Percentiles rank a stretch among this genome's conserved stretches.
Conservation (phyloP, 2,329 filamentous ascomycete genomes). For the Trichoderma sp. region DNA sequence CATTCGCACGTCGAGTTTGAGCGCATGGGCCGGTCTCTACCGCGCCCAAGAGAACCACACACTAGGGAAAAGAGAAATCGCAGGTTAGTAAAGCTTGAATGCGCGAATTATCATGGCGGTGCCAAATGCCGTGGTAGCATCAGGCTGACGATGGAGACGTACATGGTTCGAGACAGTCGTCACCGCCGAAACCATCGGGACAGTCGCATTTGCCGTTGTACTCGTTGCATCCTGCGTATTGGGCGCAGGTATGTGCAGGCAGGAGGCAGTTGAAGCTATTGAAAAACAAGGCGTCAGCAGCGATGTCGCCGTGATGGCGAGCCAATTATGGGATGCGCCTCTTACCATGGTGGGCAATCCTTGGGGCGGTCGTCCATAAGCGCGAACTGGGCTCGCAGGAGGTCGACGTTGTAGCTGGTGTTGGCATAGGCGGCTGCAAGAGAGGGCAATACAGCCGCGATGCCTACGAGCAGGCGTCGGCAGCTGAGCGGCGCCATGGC, state of each 20-base stretch:
- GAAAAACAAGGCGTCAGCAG: constrained; percentile 24
- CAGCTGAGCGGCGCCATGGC: constrained; percentile 40
- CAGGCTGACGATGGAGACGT: constrained; percentile 31
- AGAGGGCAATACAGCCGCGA: constrained; percentile 40
- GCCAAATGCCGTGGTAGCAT: not conserved
- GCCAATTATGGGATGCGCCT: constrained; percentile 13
- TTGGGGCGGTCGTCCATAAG: constrained; percentile 70
- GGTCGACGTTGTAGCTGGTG: constrained; percentile 59
- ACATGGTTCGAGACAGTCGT: constrained; percentile 85
- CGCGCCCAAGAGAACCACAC: constrained; percentile 83
- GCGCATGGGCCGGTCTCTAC: constrained; percentile 73
- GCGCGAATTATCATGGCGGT: not conserved
- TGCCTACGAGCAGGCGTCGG: constrained; percentile 39
- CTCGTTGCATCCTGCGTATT: constrained; percentile 85
- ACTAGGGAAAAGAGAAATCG: constrained; percentile 43
- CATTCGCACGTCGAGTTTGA: constrained; percentile 72
- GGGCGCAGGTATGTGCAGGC: constrained; percentile 84
- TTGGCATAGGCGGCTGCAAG: constrained; percentile 40
- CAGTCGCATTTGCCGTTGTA: constrained; percentile 92
- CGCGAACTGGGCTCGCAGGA: constrained; percentile 63
- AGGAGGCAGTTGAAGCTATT: constrained; percentile 94
- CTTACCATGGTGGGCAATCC: constrained; percentile 74
- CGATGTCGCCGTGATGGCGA: not conserved
- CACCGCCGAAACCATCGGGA: constrained; percentile 86
- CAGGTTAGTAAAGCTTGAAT: not conserved